Conservation (phyloP, 179 eudicot genomes). For the Pouteria campechiana region DNA sequence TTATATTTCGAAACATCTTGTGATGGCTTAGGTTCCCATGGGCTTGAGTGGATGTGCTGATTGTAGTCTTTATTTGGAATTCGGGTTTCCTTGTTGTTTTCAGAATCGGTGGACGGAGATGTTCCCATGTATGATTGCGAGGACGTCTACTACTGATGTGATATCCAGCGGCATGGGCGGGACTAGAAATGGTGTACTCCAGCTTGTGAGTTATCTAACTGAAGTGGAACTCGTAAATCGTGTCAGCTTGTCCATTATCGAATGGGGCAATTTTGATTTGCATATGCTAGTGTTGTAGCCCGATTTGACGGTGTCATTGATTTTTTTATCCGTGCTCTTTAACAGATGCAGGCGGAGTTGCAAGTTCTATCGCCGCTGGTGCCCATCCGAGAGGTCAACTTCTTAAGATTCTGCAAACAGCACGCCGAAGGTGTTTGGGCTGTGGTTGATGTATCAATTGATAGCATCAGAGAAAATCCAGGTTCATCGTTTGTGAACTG, state of each 20-base stretch:
- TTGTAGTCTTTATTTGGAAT: no score
- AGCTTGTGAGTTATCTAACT: conserved; percentile 39
- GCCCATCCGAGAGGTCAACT: conserved; percentile 73
- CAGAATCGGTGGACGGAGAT: conserved; percentile 91
- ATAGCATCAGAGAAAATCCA: conserved; percentile 47
- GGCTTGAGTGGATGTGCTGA: no score
- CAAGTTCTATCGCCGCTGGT: conserved; percentile 92
- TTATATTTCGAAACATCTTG: no score
- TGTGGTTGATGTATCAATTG: conserved; percentile 84
- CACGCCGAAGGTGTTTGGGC: conserved; percentile 97
- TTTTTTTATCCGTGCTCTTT: no score
- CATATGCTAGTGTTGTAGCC: not conserved
- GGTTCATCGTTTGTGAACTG: conserved; percentile 37
- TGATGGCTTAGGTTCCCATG: no score
- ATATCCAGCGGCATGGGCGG: conserved; percentile 92
- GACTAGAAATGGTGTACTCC: conserved; percentile 87
- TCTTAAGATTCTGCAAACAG: conserved; percentile 93
- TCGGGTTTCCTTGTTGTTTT: not conserved
- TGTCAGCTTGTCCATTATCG: no score
- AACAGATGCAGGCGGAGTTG: conserved; percentile 90
- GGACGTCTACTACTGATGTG: conserved; percentile 74
- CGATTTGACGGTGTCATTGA: no score
- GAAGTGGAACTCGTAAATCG: not conserved
- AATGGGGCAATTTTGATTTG: no score
- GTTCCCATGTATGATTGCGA: conserved; percentile 83